A percentile compares a stretch with the other conserved stretches of the same genome.
Evolutionary conservation across 2,329 filamentous ascomycete genomes (phyloP).

Genomic region (Byssochlamys sp.): DNA sequence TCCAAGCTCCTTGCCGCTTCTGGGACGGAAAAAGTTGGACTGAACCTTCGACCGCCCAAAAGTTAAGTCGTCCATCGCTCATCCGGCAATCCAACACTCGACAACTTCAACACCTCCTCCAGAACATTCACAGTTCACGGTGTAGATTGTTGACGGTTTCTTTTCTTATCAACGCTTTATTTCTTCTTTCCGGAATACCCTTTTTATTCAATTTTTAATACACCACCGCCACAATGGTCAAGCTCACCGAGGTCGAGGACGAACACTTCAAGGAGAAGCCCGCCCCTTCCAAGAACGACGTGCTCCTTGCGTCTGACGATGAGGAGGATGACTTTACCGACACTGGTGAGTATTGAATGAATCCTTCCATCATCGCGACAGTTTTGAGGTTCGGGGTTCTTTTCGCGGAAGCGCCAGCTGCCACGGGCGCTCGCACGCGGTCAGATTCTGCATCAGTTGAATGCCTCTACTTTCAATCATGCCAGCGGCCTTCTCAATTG

Average conservation of each 20-base stretch:
- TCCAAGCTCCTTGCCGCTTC: conserved; percentile 27
- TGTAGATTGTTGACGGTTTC: conserved; percentile 3
- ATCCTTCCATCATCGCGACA: not conserved
- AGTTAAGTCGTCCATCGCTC: not conserved
- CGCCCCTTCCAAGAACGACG: conserved; percentile 53
- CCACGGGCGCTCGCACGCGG: not conserved
- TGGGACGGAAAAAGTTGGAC: conserved; percentile 31
- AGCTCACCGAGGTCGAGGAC: conserved; percentile 91
- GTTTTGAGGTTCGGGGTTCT: not conserved
- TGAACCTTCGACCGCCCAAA: not conserved
- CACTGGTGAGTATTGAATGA: conserved; percentile 55
- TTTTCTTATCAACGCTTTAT: not conserved
- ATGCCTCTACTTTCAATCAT: not conserved
- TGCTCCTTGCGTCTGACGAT: conserved; percentile 40
- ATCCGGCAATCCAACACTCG: not conserved
- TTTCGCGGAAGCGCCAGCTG: not conserved
- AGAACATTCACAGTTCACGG: conserved; percentile 10
- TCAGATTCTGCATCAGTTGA: not conserved
- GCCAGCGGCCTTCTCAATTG: not conserved
- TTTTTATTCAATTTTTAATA: conserved; percentile 3
- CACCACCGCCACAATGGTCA: conserved; percentile 60
- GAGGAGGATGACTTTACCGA: conserved; percentile 83
- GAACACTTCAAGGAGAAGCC: conserved; percentile 75
- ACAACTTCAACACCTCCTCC: not conserved
- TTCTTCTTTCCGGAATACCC: not conserved